Evolutionary conservation across 2,329 filamentous ascomycete species (phyloP).

Genomic region (Fusarium papillatum): DNA sequence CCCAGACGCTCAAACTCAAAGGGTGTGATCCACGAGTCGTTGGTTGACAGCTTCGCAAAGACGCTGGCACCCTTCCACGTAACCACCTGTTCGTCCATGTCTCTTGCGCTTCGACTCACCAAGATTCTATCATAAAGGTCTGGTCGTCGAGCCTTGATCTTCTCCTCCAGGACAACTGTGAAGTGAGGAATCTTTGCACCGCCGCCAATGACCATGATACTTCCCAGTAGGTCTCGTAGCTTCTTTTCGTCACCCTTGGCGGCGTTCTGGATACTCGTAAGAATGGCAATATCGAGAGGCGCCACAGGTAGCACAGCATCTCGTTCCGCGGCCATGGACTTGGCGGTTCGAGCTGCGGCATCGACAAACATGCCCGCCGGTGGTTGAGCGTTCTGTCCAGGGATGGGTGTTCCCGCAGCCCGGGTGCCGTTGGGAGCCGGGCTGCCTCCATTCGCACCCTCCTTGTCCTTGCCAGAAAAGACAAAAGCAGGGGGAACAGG

Average conservation of each 20-base stretch:
- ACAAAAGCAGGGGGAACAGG: constrained; percentile 70
- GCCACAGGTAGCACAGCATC: constrained; percentile 87
- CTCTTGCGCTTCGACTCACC: constrained; percentile 81
- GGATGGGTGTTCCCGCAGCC: constrained; percentile 60
- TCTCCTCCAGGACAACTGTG: constrained; percentile 85
- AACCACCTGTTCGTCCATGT: constrained; percentile 97
- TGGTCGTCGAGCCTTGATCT: constrained; percentile 76
- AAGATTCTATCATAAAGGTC: constrained; percentile 73
- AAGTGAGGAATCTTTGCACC: constrained; percentile 87
- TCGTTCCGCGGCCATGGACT: constrained; percentile 74
- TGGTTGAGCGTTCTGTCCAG: constrained; percentile 52
- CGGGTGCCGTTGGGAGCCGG: constrained; percentile 67
- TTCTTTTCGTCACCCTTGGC: constrained; percentile 93
- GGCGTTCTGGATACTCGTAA: constrained; percentile 90
- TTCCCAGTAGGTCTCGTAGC: constrained; percentile 88
- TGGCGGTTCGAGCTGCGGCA: constrained; percentile 62
- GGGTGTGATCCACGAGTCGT: constrained; percentile 94
- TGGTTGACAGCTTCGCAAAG: constrained; percentile 91
- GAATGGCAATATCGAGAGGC: constrained; percentile 89
- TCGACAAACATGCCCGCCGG: constrained; percentile 65
- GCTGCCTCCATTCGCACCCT: constrained; percentile 61
- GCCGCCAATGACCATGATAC: constrained; percentile 92
- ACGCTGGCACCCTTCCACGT: constrained; percentile 98
- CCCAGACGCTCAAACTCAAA: constrained; percentile 92
- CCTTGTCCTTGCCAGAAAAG: constrained; percentile 63